Conservation (phyloP, 257 asterid species). For the Catharanthus roseus region DNA sequence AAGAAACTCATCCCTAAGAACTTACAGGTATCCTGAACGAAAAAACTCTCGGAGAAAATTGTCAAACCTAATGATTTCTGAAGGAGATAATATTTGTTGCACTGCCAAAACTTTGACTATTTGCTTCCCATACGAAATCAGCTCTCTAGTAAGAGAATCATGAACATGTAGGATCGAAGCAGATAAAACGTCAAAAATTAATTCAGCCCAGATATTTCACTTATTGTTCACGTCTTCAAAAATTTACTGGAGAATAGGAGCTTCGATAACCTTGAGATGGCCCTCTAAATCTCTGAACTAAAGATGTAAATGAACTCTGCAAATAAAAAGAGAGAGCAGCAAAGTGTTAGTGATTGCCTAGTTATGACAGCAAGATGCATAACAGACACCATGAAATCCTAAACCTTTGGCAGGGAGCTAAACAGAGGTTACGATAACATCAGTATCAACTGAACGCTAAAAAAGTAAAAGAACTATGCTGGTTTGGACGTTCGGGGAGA, state of each 20-base stretch:
- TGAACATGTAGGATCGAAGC: background rate
- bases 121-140: background rate
- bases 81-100: background rate
- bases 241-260: conserved; percentile 83
- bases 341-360: background rate
- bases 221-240: conserved; percentile 33
- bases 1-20: conserved; percentile 4
- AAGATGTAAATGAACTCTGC: conserved; percentile 57
- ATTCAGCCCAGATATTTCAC: background rate
- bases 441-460: background rate
- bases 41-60: background rate
- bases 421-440: background rate
- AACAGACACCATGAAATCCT: background rate
- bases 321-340: conserved; percentile 10
- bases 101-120: background rate
- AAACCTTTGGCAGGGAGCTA: background rate
- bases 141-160: background rate
- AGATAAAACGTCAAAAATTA: background rate
- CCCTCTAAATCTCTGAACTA: conserved; percentile 69
- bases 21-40: background rate
- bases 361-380: background rate
- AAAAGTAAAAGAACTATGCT: background rate
- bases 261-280: conserved; percentile 73
- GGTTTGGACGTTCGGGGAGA: background rate
- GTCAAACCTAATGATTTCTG: background rate